Percentiles rank a stretch among this genome's conserved stretches.
Conservation (phyloP, 2,329 filamentous ascomycete species). For the Aspergillus sp. region DNA sequence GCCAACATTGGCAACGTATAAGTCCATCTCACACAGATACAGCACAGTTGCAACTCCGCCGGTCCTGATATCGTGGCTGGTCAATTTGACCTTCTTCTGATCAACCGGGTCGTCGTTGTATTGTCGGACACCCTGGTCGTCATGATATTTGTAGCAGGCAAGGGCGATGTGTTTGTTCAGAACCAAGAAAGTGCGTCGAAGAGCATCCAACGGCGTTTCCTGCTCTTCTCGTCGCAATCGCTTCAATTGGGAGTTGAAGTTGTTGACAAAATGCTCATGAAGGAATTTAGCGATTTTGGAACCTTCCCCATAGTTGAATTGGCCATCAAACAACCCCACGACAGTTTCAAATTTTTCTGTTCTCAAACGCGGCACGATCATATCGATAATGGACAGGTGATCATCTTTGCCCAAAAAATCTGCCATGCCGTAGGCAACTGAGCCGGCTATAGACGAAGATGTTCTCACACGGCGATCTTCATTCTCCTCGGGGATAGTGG, state of each 20-base stretch:
- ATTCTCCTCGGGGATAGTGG: conserved; percentile 89
- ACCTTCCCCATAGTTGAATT: conserved; percentile 81
- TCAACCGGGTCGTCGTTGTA: conserved; percentile 69
- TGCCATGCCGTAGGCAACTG: conserved; percentile 94
- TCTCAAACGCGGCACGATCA: conserved; percentile 90
- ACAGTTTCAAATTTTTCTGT: conserved; percentile 87
- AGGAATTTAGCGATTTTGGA: conserved; percentile 96
- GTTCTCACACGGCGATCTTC: conserved; percentile 94
- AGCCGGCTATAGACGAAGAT: conserved; percentile 89
- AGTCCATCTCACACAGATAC: conserved; percentile 83
- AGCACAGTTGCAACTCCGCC: conserved; percentile 90
- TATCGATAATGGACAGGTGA: conserved; percentile 91
- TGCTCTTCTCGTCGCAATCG: conserved; percentile 63
- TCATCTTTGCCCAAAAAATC: conserved; percentile 91
- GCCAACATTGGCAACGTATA: conserved; percentile 93
- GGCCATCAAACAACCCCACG: conserved; percentile 93
- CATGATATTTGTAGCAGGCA: conserved; percentile 74
- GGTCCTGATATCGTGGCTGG: conserved; percentile 83
- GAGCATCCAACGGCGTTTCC: conserved; percentile 78
- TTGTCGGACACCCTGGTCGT: conserved; percentile 63
- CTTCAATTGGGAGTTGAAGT: conserved; percentile 80
- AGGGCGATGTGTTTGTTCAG: conserved; percentile 94
- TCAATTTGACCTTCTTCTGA: conserved; percentile 66
- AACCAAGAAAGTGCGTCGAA: conserved; percentile 80
- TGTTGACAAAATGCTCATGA: conserved; percentile 89